A percentile compares a stretch with the other conserved stretches of the same genome.
Conservation (phyloP, 83 land plant genomes). For the Larix sibirica region DNA sequence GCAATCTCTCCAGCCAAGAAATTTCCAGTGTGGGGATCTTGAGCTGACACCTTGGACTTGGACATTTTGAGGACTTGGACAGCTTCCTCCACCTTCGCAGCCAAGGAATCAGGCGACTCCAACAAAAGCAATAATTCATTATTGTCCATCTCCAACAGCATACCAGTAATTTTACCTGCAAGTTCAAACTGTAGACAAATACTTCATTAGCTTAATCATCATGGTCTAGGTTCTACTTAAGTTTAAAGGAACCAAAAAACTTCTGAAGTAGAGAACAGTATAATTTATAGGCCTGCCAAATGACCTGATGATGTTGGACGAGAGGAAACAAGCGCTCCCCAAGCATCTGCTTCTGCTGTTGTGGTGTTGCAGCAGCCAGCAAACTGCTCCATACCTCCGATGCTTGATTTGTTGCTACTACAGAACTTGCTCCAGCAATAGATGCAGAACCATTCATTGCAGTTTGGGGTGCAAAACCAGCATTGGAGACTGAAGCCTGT, state of each 20-base stretch:
- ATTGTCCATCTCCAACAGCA: conserved; percentile 91
- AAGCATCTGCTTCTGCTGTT: conserved; percentile 73
- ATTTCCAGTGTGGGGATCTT: not conserved
- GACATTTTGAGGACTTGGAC: conserved; percentile 50
- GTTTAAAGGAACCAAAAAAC: no score
- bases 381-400: conserved; percentile 20
- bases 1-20: not conserved
- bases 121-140: conserved; percentile 64
- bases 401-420: conserved; percentile 17
- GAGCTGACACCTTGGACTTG: not conserved
- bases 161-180: conserved; percentile 83
- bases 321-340: conserved; percentile 81
- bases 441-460: conserved; percentile 18
- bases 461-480: conserved; percentile 18
- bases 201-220: no score
- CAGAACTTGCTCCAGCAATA: conserved; percentile 22
- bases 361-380: conserved; percentile 69
- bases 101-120: conserved; percentile 73
- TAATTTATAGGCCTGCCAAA: not conserved
- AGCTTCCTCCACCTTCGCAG: conserved; percentile 77
- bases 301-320: conserved; percentile 53
- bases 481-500: not conserved
- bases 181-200: conserved; percentile 49
- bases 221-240: no score
- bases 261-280: not conserved